phyloP scores from a whole-genome alignment of 208 protist species.

The Trypanosoma brucei region DNA sequence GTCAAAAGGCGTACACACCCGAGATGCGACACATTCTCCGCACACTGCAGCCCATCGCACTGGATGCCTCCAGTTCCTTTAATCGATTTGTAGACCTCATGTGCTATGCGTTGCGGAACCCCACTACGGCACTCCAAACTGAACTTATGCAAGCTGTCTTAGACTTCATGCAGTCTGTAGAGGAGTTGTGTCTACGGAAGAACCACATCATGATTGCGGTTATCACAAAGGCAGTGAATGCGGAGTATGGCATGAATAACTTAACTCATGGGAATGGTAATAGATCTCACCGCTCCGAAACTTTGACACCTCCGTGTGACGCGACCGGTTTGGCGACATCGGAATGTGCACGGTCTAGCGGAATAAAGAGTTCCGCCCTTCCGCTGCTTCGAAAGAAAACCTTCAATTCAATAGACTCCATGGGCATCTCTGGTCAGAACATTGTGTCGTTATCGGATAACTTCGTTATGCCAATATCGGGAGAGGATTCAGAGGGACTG shows the following conservation, averaged over 20 bases:
- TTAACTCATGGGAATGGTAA: not conserved
- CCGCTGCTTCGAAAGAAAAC: conserved; percentile 22
- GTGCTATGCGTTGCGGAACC: conserved; percentile 65
- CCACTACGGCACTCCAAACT: conserved; percentile 53
- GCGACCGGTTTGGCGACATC: not conserved
- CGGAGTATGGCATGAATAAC: not conserved
- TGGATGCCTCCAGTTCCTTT: conserved; percentile 58
- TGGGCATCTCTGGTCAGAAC: not conserved
- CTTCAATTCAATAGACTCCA: conserved; percentile 5
- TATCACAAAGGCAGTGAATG: conserved; percentile 48
- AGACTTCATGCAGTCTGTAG: conserved; percentile 49
- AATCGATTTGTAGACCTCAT: conserved; percentile 53
- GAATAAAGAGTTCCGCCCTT: conserved; percentile 5
- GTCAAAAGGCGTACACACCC: conserved; percentile 42
- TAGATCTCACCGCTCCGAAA: not conserved
- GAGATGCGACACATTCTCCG: conserved; percentile 55
- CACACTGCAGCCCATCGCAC: conserved; percentile 60
- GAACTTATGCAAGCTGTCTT: conserved; percentile 70
- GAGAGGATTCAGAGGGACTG: conserved; percentile 69
- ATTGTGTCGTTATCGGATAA: conserved; percentile 45
- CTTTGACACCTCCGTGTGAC: not conserved
- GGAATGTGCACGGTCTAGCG: not conserved
- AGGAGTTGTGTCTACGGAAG: conserved; percentile 72
- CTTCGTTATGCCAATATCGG: conserved; percentile 73
- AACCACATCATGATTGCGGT: conserved; percentile 78